Base-by-base conservation (phyloP, 768 basidiomycete genomes). In the Daedaleopsis sinensis region DNA sequence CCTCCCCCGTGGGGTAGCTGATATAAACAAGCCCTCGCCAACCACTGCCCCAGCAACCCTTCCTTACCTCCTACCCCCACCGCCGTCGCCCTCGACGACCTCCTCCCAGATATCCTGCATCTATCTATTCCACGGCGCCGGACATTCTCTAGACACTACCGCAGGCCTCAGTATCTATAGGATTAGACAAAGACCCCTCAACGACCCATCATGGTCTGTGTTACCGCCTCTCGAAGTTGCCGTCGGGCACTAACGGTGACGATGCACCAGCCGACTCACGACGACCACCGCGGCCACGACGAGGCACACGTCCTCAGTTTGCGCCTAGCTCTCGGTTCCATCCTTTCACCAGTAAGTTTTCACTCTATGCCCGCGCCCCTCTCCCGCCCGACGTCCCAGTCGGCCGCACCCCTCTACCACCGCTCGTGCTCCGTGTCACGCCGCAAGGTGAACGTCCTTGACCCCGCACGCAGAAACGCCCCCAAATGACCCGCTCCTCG, bases 271-370 rank as follows among this genome's bases (percentile, higher is more conserved):
- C 56, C 66, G 44, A 68, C 66, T 18, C 65, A 68, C 19, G 70
- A 69, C 48, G 60, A 64, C 46, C 71, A 72, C 56, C 71, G 65
- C 48, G 38, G 52, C 52, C 32, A 52, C 50, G 52, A 53, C 38
- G 73, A 74, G 23, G 68, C 68, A 1, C 71, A 74, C 48, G 65
- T 75, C 42, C 52, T 67, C 43, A 68, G 66, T 9, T 73, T 87
- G 24, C 77, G 82, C 39, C 79, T 85, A 27, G 85, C 82, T 0
- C 71, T 88, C 54, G 86, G 86, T 21, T 85, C 83, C 66, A 86
- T 88, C 46, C 72, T 88, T 13, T 74, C 81, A 12, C 85, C 85
- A 63, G 85, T 87, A 68, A 72, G 84, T 78, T 43, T 8, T 50
- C 57, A 19, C 48, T 24, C 36, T 18, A 44, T 53, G n/a, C 21